A percentile compares a stretch with the other conserved stretches of the same genome.
phyloP scores from a whole-genome alignment of 2,329 filamentous ascomycete species.

The Claviceps sorghi region DNA sequence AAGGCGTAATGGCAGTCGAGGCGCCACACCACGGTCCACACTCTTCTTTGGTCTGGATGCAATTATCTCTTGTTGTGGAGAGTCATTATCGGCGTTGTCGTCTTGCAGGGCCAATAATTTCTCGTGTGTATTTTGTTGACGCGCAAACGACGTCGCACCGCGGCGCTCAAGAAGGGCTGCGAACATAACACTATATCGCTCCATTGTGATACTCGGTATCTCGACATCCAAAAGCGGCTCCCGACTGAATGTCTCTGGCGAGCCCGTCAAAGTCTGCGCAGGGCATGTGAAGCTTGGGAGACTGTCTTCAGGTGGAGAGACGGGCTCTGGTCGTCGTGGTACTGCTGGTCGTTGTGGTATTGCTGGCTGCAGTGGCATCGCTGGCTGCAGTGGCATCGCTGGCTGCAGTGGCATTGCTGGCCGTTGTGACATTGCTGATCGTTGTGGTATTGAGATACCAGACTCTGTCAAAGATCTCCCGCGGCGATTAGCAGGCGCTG shows the following conservation, averaged over 20 bases:
- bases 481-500: neutral
- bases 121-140: slow-evolving; percentile 44
- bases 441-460: too few relatives aligned
- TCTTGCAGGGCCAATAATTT: slow-evolving; percentile 22
- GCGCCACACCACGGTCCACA: neutral
- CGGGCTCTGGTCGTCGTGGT: neutral
- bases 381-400: too few relatives aligned
- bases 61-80: slow-evolving; percentile 14
- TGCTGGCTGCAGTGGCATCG: too few relatives aligned
- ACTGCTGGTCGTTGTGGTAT: too few relatives aligned
- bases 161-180: slow-evolving; percentile 48
- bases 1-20: slow-evolving; percentile 31
- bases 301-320: neutral
- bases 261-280: neutral
- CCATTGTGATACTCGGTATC: slow-evolving; percentile 67
- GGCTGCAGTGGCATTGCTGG: too few relatives aligned
- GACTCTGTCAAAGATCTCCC: too few relatives aligned
- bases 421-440: too few relatives aligned
- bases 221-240: slow-evolving; percentile 50
- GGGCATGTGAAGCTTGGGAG: neutral
- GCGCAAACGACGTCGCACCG: slow-evolving; percentile 25
- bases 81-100: neutral
- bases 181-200: slow-evolving; percentile 93
- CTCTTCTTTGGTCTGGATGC: neutral
- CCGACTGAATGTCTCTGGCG: neutral